Conservation (phyloP, 306 rosid genomes). For the Gleditsia sinensis region DNA sequence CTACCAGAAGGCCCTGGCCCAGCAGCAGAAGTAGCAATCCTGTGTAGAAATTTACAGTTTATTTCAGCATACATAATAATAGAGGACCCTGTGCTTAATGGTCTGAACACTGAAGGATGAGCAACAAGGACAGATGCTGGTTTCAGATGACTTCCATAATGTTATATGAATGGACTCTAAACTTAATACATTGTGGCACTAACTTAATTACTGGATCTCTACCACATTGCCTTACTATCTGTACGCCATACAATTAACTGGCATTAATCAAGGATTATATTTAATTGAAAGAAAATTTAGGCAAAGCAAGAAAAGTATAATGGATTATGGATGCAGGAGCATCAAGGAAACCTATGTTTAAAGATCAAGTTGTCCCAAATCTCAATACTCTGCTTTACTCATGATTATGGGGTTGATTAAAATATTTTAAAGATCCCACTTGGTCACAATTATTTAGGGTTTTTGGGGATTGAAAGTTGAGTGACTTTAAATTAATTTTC, state of each 20-base stretch:
- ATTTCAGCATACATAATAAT: background rate
- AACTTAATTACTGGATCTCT: conserved; percentile 2
- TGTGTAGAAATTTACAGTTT: background rate
- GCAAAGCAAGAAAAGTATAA: conserved; percentile 18
- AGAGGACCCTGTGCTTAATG: conserved; percentile 3
- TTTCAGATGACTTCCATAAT: background rate
- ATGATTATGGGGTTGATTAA: too few species aligned
- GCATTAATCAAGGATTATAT: background rate
- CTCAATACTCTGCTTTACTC: background rate
- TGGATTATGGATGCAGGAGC: background rate
- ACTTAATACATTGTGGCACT: background rate
- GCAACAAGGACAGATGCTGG: conserved; percentile 11
- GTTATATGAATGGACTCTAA: background rate
- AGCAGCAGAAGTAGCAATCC: background rate
- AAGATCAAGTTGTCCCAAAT: background rate
- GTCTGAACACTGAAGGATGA: background rate
- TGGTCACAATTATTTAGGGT: background rate
- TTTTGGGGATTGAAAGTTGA: too few species aligned
- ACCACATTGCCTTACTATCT: conserved; percentile 11
- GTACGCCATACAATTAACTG: background rate
- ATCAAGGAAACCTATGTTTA: background rate
- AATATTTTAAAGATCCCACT: background rate
- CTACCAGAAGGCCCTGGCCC: background rate
- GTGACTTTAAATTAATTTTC: too few species aligned
- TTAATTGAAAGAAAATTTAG: conserved; percentile 10